Conservation (phyloP, 2,329 filamentous ascomycete species). For the Septoria linicola region DNA sequence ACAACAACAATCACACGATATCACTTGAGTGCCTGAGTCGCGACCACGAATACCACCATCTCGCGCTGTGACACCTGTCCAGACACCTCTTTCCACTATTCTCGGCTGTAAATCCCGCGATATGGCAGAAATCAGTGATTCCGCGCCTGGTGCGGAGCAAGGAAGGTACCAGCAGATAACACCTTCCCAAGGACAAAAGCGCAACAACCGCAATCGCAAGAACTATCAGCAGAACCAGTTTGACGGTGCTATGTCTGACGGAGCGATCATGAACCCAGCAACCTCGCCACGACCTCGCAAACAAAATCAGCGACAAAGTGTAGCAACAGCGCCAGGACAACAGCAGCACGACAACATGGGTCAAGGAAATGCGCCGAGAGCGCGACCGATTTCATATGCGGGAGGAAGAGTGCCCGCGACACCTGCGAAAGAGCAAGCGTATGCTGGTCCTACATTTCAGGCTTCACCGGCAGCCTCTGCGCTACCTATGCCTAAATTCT, state of each 20-base stretch:
- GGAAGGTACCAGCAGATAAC: slow-evolving; percentile 22
- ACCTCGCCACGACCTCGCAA: slow-evolving; percentile 28
- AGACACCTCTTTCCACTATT: slow-evolving; percentile 3
- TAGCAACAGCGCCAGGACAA: slow-evolving; percentile 16
- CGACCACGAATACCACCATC: slow-evolving; percentile 14
- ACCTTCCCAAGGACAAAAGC: slow-evolving; percentile 26
- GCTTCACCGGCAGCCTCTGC: slow-evolving; percentile 88
- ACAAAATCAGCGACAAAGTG: slow-evolving; percentile 28
- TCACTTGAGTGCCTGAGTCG: slow-evolving; percentile 15
- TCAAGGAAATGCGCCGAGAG: slow-evolving; percentile 29
- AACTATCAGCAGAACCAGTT: slow-evolving; percentile 27
- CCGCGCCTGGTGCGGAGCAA: slow-evolving; percentile 20
- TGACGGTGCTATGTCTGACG: slow-evolving; percentile 33
- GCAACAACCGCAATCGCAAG: slow-evolving; percentile 36
- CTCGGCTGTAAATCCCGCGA: slow-evolving; percentile 5
- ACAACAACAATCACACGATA: slow-evolving; percentile 22
- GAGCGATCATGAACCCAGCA: slow-evolving; percentile 26
- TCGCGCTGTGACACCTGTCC: slow-evolving; percentile 11
- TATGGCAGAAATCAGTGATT: slow-evolving; percentile 25
- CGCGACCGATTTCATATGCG: slow-evolving; percentile 43
- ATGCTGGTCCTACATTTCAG: slow-evolving; percentile 92
- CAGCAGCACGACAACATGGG: slow-evolving; percentile 25
- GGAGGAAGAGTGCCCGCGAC: slow-evolving; percentile 41
- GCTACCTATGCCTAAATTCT: slow-evolving; percentile 86
- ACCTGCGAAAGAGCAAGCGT: slow-evolving; percentile 57